A percentile compares a stretch with the other conserved stretches of the same genome.
These are phyloP conservation scores for Collybia sordida DNA, from an alignment of 768 basidiomycete genomes.

Conservation along the genomic window DNA sequence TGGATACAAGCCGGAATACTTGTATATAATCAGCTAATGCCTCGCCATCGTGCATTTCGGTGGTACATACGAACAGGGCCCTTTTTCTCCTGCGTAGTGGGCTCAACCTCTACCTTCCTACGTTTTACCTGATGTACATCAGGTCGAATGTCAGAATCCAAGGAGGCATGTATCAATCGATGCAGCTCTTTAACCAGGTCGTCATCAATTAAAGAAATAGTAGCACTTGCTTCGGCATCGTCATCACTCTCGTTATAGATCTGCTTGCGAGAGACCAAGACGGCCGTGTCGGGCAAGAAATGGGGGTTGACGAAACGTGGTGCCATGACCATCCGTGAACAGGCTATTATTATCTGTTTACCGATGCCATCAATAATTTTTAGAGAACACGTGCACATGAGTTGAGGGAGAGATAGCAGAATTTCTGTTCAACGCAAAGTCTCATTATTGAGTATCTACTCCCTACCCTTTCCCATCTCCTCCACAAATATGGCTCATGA, in stretches of 20 bases:
- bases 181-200: constrained; percentile 16
- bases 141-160: constrained; percentile 3
- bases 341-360: too few species aligned
- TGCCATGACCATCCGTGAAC: background rate
- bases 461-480: too few species aligned
- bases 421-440: too few species aligned
- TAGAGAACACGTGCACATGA: too few species aligned
- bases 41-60: background rate
- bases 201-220: background rate
- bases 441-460: too few species aligned
- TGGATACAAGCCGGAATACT: constrained; percentile 55
- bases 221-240: background rate
- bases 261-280: constrained; percentile 35
- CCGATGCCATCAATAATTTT: too few species aligned
- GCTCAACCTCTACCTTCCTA: constrained; percentile 11
- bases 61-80: background rate
- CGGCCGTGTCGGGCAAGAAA: constrained; percentile 28
- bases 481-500: too few species aligned
- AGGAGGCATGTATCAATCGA: constrained; percentile 13
- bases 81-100: background rate
- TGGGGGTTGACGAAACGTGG: constrained; percentile 51
- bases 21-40: constrained; percentile 3
- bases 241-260: constrained; percentile 15
- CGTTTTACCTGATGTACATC: background rate
- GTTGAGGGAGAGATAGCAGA: too few species aligned